Base-by-base conservation (phyloP, 805 yeast species). In the Metschnikowia dekortorum region DNA sequence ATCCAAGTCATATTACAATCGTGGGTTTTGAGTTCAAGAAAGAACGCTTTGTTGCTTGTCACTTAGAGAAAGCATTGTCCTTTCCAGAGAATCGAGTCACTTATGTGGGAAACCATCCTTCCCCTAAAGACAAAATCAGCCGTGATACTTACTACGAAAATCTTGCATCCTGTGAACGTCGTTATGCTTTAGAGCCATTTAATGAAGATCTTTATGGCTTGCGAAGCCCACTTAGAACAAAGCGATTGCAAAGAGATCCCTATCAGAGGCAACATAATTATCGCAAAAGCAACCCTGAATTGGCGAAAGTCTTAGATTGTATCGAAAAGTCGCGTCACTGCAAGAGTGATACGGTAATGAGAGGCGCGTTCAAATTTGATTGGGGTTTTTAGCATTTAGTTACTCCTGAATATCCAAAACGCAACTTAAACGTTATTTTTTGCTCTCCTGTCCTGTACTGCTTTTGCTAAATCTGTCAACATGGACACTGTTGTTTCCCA, bases 401-500 rank as follows among this genome's bases (percentile, higher is more conserved):
- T 31, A 50, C 18, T 37, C 13, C 28, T 8, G 28, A 13, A 39
- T 22, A 22, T 37, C 39, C 29, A 28, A 18, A 22, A 37, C 11
- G 29, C 29, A 26, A 28, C 11, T 16, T 28, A 39, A 18, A 33
- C 14, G 29, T 39, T 42, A 31, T 49, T 53, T 29, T 45, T 49
- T 8, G 37, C 39, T 32, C 55, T 53, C 78, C 97, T 85, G 44
- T 75, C 74, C 68, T 81, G 80, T 31, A 92, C 94, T 52, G 96
- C 96, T 33, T 79, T 79, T 28, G 97, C 84, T 61, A 92, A 80
- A 46, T 75, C 73, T 46, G 76, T 78, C 60, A 92, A 76, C 49
- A 89, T 92, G 28, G 68, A 71, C 44, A 78, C 92, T 14, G 99
- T 92, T 44, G 82, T 75, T 48, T 87, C 94, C 89, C 96, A 89